These are phyloP conservation scores for Cytospora mali DNA, from an alignment of 2,329 filamentous ascomycete species.

Conservation along the genomic window DNA sequence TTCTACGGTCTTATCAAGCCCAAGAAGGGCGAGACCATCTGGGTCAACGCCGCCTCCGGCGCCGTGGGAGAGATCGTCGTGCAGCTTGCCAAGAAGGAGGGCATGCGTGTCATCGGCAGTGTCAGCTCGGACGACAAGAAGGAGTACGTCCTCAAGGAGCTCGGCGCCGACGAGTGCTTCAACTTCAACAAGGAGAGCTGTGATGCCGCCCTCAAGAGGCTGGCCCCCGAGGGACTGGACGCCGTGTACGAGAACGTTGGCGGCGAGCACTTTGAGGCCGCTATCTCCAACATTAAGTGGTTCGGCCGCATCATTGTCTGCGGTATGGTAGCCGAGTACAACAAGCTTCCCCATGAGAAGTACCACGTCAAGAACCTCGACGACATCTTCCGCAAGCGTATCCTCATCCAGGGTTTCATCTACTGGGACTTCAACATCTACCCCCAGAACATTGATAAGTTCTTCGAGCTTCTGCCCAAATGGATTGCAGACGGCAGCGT, in stretches of 20 bases:
- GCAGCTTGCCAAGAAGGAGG: conserved; percentile 76
- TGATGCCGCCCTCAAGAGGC: conserved; percentile 61
- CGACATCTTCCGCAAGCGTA: conserved; percentile 60
- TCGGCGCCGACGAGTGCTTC: conserved; percentile 73
- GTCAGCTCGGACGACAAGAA: conserved; percentile 78
- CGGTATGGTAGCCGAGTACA: conserved; percentile 72
- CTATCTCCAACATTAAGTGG: conserved; percentile 60
- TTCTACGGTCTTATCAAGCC: conserved; percentile 77
- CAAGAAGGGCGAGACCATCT: conserved; percentile 76
- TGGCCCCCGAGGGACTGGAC: conserved; percentile 73
- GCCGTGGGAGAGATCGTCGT: conserved; percentile 77
- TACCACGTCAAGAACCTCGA: conserved; percentile 67
- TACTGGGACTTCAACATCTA: conserved; percentile 58
- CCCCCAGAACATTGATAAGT: conserved; percentile 59
- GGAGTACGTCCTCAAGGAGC: conserved; percentile 68
- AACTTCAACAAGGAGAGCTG: conserved; percentile 80
- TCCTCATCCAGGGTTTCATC: conserved; percentile 70
- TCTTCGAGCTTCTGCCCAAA: conserved; percentile 67
- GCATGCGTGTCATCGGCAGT: conserved; percentile 72
- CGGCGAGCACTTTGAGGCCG: conserved; percentile 67
- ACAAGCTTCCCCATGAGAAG: conserved; percentile 50
- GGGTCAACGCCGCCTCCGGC: conserved; percentile 73
- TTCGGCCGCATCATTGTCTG: conserved; percentile 66
- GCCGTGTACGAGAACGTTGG: conserved; percentile 85
- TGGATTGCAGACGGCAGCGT: conserved; percentile 70